Percentiles rank a stretch among this genome's conserved stretches.
Evolutionary conservation across 768 basidiomycete species (phyloP).

Genomic region (Lyophyllum decastes): DNA sequence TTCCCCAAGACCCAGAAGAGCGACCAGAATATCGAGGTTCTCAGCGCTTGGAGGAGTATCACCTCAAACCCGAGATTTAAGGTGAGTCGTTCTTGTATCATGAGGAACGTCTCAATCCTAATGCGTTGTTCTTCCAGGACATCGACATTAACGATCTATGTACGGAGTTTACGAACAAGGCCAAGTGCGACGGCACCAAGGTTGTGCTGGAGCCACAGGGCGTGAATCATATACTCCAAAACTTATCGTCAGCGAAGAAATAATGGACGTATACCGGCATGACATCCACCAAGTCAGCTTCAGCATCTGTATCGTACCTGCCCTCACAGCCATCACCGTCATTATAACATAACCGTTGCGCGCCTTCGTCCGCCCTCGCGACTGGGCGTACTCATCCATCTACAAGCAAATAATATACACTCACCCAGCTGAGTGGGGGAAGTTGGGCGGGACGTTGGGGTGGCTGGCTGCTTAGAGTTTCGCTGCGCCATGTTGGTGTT

Average conservation of each 20-base stretch:
- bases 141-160: slow-evolving; percentile 80
- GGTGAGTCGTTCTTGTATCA: slow-evolving; percentile 43
- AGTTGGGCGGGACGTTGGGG: neutral
- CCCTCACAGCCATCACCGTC: neutral
- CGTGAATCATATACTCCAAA: slow-evolving; percentile 48
- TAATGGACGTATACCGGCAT: slow-evolving; percentile 2
- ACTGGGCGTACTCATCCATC: neutral
- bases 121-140: slow-evolving; percentile 45
- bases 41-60: slow-evolving; percentile 79
- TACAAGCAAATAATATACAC: neutral
- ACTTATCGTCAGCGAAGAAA: slow-evolving; percentile 28
- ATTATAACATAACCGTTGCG: neutral
- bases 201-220: slow-evolving; percentile 70
- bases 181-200: slow-evolving; percentile 81
- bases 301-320: neutral
- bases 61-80: slow-evolving; percentile 75
- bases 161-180: slow-evolving; percentile 77
- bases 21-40: slow-evolving; percentile 75
- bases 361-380: neutral
- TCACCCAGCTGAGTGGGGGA: neutral
- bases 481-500: neutral
- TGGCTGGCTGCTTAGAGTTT: neutral
- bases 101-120: slow-evolving; percentile 2
- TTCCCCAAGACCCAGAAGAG: slow-evolving; percentile 71
- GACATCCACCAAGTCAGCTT: neutral